phyloP scores from a whole-genome alignment of 2,329 filamentous ascomycete genomes.

The Tolypocladium ovalisporum region DNA sequence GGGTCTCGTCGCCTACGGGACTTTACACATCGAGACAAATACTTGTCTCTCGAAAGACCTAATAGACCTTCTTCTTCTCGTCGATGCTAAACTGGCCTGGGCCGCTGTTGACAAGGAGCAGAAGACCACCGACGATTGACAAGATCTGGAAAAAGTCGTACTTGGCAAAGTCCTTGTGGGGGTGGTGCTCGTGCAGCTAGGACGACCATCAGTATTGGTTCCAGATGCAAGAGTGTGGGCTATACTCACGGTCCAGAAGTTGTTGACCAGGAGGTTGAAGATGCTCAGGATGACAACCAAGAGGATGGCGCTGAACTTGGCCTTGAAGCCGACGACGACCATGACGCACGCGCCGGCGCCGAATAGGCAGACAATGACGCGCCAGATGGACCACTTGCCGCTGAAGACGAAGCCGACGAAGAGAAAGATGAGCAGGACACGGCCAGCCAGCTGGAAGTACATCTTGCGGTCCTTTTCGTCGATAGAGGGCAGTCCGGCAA shows the following conservation, averaged over 20 bases:
- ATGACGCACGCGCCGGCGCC: conserved; percentile 91
- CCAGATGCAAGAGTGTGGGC: neutral
- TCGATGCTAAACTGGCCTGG: conserved; percentile 96
- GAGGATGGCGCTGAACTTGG: conserved; percentile 95
- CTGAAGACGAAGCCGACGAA: conserved; percentile 96
- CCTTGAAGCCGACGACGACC: conserved; percentile 99
- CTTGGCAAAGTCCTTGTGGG: conserved; percentile 99
- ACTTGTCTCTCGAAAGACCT: neutral
- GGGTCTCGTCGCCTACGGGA: neutral
- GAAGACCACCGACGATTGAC: conserved; percentile 91
- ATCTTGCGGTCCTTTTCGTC: conserved; percentile 99
- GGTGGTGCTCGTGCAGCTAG: conserved; percentile 92
- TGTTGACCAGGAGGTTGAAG: conserved; percentile 97
- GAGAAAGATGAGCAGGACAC: conserved; percentile 92
- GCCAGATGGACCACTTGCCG: conserved; percentile 83
- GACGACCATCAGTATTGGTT: conserved; percentile 2
- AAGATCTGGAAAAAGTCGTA: conserved; percentile 99
- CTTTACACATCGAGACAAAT: neutral
- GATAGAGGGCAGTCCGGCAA: conserved; percentile 83
- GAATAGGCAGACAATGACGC: conserved; percentile 72
- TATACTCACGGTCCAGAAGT: conserved; percentile 91
- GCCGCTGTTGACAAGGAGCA: conserved; percentile 96
- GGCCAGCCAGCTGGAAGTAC: conserved; percentile 98
- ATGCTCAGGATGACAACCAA: conserved; percentile 90
- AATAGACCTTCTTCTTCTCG: conserved; percentile 99